Conservation (phyloP, 352 stramenopile species). For the Phytopythium boreale region DNA sequence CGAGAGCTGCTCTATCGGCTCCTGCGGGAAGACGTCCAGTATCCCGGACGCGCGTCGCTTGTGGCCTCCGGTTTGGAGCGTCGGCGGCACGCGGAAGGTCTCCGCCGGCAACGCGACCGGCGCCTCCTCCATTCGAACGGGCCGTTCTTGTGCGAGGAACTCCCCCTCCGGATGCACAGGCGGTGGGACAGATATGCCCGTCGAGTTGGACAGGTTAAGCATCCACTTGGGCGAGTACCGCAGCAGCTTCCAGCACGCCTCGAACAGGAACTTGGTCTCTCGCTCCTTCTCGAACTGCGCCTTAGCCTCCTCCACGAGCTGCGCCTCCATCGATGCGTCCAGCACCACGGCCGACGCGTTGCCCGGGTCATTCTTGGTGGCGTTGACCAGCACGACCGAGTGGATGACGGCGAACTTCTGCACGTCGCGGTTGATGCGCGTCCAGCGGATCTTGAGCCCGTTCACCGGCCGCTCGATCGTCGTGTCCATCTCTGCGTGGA, state of each 20-base stretch:
- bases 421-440: conserved; percentile 75
- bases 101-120: not conserved
- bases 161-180: not conserved
- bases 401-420: conserved; percentile 64
- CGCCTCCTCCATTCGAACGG: conserved; percentile 6
- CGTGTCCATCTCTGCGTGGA: conserved; percentile 61
- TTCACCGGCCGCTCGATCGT: conserved; percentile 60
- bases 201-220: conserved; percentile 51
- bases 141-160: conserved; percentile 10
- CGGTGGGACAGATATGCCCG: conserved; percentile 15
- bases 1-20: conserved; percentile 19
- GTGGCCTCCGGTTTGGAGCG: not conserved
- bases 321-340: conserved; percentile 31
- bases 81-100: not conserved
- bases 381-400: conserved; percentile 29
- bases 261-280: conserved; percentile 62
- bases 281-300: conserved; percentile 47
- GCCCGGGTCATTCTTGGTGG: conserved; percentile 1
- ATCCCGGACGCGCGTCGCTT: conserved; percentile 7
- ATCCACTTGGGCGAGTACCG: conserved; percentile 64
- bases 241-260: conserved; percentile 65
- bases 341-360: conserved; percentile 11
- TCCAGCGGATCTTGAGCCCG: conserved; percentile 80
- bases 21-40: conserved; percentile 4
- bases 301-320: conserved; percentile 53